Evolutionary conservation across 2,329 filamentous ascomycete species (phyloP), one percentile per base, ranked within the genome.

Genomic region (Epichloe scottii): DNA sequence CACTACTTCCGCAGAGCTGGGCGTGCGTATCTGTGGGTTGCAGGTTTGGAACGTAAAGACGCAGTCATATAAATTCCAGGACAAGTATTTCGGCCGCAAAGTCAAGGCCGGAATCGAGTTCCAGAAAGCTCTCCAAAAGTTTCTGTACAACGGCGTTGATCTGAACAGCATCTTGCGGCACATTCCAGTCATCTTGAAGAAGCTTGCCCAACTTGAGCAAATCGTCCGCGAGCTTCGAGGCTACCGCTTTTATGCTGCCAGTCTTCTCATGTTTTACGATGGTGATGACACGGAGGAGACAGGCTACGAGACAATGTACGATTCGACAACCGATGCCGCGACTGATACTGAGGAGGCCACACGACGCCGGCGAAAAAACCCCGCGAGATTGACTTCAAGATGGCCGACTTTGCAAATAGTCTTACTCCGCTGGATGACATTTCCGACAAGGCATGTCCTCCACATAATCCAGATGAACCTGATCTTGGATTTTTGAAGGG

Each of bases 381-480:
- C 72, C 71, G 73, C 45, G 77, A 83, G 57, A 90, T 95, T 62
- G 87, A 95, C 66, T 83, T 98, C 70, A 96, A 96, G 68, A 94
- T 98, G 66, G 91, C 95, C 52, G 93, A 98, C 67, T 98, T 98
- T 71, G 93, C 93, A 56, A 98, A 98, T 65, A 96, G 91, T 62
- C 84, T 97, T 37, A 97, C 90, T 1, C 87, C 88, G 4, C 85
- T 93, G 57, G 89, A 95, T 60, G 68, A 82, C 11, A 74, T 80
- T 53, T 68, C 71, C 48, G 74, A 76, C 55, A 76, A 76, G 60
- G 71, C 77, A 4, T 96, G 91, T 59, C 93, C 93, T 14, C 93
- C 93, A 4, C 77, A 81, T 53, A 81, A 94, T 62, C 87, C 88
- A 0, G 71, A 84, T 37, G 84, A 88, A 54, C 83, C 95, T 6